A percentile compares a stretch with the other conserved stretches of the same genome.
Conservation (phyloP, 225 moss, liverwort and hornwort genomes). For the Antitrichia curtipendula region DNA sequence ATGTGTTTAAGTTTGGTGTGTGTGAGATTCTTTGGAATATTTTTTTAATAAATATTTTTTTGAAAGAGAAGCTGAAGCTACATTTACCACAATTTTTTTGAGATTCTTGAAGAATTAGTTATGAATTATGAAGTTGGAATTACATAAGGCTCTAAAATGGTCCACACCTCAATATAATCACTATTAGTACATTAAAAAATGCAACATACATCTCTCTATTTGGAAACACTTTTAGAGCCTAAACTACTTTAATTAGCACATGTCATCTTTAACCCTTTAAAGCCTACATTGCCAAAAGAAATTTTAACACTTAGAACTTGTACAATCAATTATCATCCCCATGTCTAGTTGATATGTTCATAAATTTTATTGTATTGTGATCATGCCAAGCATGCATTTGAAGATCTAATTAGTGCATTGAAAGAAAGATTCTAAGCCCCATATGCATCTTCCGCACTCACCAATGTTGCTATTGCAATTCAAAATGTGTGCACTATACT, state of each 20-base stretch:
- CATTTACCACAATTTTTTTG: not conserved
- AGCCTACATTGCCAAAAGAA: not conserved
- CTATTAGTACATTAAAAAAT: not conserved
- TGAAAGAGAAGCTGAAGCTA: accelerated
- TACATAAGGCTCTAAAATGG: not conserved
- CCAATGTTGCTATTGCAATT: not conserved
- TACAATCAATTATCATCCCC: not conserved
- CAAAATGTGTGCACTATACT: too few species aligned
- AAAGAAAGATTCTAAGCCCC: too few species aligned
- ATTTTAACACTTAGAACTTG: not conserved
- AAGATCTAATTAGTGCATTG: too few species aligned
- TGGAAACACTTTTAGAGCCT: not conserved
- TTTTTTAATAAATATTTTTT: not conserved
- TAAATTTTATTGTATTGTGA: not conserved
- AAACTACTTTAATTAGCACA: too few species aligned
- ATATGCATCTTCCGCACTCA: not conserved
- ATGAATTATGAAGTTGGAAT: not conserved
- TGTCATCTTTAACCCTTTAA: not conserved
- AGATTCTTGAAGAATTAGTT: not conserved
- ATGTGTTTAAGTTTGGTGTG: too few species aligned
- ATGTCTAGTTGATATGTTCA: not conserved
- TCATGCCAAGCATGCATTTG: not conserved
- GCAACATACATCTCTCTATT: not conserved
- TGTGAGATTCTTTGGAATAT: accelerated
- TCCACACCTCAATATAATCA: not conserved